phyloP scores from a whole-genome alignment of 768 basidiomycete genomes.

The Amyloporia xantha region DNA sequence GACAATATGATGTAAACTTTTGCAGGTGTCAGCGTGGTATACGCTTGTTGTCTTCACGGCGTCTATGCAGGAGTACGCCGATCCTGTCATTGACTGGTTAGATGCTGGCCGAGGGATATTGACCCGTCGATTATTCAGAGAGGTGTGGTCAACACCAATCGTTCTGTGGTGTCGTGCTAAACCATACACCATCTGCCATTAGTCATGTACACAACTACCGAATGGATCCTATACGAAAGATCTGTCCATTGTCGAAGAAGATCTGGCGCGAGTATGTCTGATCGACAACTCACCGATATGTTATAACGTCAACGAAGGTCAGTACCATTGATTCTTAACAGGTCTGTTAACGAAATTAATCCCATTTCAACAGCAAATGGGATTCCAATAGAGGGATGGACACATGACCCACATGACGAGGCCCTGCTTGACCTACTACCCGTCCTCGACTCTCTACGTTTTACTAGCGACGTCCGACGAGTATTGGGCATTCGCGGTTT shows the following conservation, averaged over 20 bases:
- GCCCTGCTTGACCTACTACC: constrained; percentile 93
- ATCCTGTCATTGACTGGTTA: constrained; percentile 99
- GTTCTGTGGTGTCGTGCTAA: constrained; percentile 19
- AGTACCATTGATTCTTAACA: constrained; percentile 16
- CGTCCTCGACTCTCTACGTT: constrained; percentile 90
- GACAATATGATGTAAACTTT: constrained; percentile 9
- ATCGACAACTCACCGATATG: constrained; percentile 94
- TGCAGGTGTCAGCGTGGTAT: constrained; percentile 97
- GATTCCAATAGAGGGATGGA: constrained; percentile 99
- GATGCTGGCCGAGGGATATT: constrained; percentile 93
- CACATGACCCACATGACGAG: constrained; percentile 93
- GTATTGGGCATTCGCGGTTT: constrained; percentile 73
- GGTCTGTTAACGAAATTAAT: too few species aligned
- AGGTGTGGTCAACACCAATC: too few species aligned
- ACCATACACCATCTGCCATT: too few species aligned
- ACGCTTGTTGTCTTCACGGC: constrained; percentile 98
- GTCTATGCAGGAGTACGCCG: constrained; percentile 98
- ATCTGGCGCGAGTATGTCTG: constrained; percentile 89
- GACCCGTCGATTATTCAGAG: constrained; percentile 82
- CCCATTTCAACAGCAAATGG: constrained; percentile 69
- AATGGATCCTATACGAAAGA: constrained; percentile 97
- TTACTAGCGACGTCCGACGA: constrained; percentile 91
- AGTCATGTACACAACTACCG: constrained; percentile 90
- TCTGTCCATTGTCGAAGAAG: constrained; percentile 77
- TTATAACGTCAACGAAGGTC: constrained; percentile 90